Evolutionary conservation across 1,139 yeast genomes (phyloP).

Genomic region (Candida sp.): DNA sequence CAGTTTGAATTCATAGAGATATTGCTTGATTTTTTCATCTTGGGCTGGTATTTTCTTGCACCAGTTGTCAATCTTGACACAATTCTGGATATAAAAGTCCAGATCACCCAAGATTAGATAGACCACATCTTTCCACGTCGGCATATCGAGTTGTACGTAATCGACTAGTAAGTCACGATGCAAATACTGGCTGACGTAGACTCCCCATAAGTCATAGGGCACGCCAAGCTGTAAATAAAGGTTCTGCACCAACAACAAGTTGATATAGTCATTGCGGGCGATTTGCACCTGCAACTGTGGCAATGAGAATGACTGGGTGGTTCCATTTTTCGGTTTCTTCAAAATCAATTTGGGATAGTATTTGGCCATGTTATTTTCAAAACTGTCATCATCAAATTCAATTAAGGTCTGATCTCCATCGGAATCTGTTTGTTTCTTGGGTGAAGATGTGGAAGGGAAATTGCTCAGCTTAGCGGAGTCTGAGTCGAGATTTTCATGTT

Average conservation of each 20-base stretch:
- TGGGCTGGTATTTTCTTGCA: neutral
- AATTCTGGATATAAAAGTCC: neutral
- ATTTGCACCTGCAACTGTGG: neutral
- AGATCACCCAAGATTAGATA: neutral
- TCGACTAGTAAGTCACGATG: neutral
- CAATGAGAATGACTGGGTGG: neutral
- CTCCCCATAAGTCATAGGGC: conserved; percentile 1
- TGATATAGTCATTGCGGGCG: neutral
- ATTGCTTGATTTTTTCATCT: neutral
- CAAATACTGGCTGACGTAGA: neutral
- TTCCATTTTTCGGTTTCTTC: neutral
- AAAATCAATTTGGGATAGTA: conserved; percentile 1
- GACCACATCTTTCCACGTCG: neutral
- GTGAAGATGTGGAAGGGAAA: neutral
- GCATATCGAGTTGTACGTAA: neutral
- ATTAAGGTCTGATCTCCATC: conserved; percentile 1
- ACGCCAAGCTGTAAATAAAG: neutral
- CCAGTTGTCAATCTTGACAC: neutral
- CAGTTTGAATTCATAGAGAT: neutral
- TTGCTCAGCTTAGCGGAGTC: no score
- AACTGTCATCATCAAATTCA: neutral
- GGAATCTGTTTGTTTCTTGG: neutral
- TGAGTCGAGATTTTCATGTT: no score
- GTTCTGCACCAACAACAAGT: conserved; percentile 1
- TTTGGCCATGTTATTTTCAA: neutral